Percentiles rank a stretch among this genome's conserved stretches.
Conservation (phyloP, 2,329 filamentous ascomycete genomes). For the Fusarium musae region DNA sequence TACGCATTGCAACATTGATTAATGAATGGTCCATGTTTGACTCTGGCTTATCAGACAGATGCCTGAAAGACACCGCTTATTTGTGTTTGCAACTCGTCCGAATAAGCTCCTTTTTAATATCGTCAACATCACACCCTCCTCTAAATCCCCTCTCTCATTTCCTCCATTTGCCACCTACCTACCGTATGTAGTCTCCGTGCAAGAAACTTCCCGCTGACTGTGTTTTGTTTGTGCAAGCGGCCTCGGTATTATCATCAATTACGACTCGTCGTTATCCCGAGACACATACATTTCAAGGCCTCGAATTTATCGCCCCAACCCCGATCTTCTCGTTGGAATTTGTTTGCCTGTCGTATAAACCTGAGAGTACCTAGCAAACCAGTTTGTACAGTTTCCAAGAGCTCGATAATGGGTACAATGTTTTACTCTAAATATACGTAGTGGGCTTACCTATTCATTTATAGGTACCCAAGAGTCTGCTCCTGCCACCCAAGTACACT, state of each 20-base stretch:
- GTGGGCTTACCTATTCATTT: neutral
- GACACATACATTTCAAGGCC: neutral
- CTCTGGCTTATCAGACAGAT: neutral
- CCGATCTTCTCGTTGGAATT: neutral
- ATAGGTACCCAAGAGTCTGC: neutral
- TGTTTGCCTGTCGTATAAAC: neutral
- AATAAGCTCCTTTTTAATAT: neutral
- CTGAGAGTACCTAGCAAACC: neutral
- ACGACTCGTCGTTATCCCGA: neutral
- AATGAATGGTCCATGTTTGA: neutral
- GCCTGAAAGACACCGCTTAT: neutral
- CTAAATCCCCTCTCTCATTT: neutral
- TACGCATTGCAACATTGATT: neutral
- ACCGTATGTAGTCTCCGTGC: neutral
- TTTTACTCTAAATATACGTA: neutral
- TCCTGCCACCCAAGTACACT: neutral
- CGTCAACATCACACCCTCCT: slow-evolving; percentile 2
- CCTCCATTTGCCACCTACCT: neutral
- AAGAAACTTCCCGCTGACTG: neutral
- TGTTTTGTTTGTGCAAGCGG: neutral
- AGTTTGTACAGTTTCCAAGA: neutral
- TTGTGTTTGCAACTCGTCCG: neutral
- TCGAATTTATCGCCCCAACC: slow-evolving; percentile 18
- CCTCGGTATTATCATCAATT: neutral
- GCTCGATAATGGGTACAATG: neutral